Evolutionary conservation across 139 green algal species (phyloP).

Genomic region (Chlorella sp.): DNA sequence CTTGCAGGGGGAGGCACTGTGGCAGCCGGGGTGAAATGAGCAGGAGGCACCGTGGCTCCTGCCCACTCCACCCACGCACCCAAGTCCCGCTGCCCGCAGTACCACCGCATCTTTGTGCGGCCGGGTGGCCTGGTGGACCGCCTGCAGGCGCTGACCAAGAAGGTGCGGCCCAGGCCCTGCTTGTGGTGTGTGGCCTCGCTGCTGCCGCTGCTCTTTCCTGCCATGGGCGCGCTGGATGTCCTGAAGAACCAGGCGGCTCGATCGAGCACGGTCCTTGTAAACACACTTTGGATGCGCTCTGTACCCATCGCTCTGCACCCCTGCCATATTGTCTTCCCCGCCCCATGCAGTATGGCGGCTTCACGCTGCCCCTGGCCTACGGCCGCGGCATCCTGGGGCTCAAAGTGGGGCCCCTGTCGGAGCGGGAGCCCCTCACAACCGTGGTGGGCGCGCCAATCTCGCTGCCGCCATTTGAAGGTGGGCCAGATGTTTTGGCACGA

Average conservation of each 20-base stretch:
- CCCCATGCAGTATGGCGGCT: not conserved
- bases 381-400: not conserved
- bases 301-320: too few species aligned
- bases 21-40: too few species aligned
- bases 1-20: too few species aligned
- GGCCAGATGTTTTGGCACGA: not conserved
- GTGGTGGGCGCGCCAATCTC: not conserved
- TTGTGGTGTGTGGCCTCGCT: too few species aligned
- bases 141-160: not conserved
- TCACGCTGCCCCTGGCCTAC: not conserved
- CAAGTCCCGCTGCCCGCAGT: not conserved
- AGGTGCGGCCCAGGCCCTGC: not conserved
- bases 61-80: too few species aligned
- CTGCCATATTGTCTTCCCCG: too few species aligned
- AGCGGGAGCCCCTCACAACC: not conserved
- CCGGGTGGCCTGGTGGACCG: not conserved
- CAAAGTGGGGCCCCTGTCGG: not conserved
- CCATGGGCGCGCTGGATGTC: too few species aligned
- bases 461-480: not conserved
- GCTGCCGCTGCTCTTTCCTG: too few species aligned
- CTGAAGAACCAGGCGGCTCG: too few species aligned
- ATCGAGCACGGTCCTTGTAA: too few species aligned
- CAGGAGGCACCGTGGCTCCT: too few species aligned
- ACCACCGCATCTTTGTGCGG: not conserved
- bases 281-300: too few species aligned